phyloP scores from a whole-genome alignment of 768 basidiomycete species.

The Imleria badia region DNA sequence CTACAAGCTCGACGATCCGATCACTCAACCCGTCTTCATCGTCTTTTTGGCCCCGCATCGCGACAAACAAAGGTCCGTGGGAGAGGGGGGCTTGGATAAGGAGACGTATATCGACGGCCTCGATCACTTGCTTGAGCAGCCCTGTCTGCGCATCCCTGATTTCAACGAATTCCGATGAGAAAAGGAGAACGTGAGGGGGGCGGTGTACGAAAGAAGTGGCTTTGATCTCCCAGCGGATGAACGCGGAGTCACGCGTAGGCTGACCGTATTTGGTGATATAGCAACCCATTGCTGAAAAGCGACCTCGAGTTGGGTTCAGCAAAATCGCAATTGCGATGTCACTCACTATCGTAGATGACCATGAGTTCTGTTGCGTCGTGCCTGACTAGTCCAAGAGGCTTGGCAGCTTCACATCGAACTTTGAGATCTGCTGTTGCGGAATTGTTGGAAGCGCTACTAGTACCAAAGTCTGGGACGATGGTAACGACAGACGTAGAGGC shows the following conservation, averaged over 20 bases:
- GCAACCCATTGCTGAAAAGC: constrained; percentile 61
- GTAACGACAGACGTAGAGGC: constrained; percentile 41
- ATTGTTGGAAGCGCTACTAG: constrained; percentile 38
- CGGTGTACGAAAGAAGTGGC: constrained; percentile 62
- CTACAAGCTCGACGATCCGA: constrained; percentile 63
- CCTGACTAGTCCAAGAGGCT: constrained; percentile 67
- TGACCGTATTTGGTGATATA: constrained; percentile 71
- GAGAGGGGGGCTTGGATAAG: constrained; percentile 41
- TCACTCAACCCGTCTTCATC: constrained; percentile 59
- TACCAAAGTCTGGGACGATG: constrained; percentile 63
- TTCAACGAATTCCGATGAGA: constrained; percentile 76
- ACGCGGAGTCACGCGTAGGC: constrained; percentile 59
- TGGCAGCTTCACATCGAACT: constrained; percentile 52
- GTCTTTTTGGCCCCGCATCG: constrained; percentile 59
- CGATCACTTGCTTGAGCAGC: constrained; percentile 79
- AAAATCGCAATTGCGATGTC: neutral
- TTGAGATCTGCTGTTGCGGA: constrained; percentile 53
- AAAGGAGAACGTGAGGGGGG: constrained; percentile 63
- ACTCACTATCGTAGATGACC: constrained; percentile 73
- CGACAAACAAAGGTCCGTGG: constrained; percentile 54
- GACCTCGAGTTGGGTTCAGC: neutral
- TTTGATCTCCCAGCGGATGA: constrained; percentile 77
- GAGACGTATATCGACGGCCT: constrained; percentile 67
- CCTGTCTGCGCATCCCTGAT: constrained; percentile 64
- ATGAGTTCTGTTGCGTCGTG: constrained; percentile 56